Conservation (phyloP, 306 rosid species). For the Ziziphus jujuba region DNA sequence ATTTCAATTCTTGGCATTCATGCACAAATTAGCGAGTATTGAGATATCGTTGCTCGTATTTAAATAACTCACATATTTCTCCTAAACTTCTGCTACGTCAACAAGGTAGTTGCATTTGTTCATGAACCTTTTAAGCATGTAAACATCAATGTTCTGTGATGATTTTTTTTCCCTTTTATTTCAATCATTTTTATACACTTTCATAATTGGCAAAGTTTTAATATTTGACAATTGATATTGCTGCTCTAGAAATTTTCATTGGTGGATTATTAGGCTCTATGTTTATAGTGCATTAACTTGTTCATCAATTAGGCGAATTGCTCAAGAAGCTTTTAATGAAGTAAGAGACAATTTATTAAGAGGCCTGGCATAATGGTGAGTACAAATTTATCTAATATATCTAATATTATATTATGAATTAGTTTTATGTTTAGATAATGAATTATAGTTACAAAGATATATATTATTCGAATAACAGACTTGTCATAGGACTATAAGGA, state of each 20-base stretch:
- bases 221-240: slow-evolving; percentile 80
- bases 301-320: slow-evolving; percentile 95
- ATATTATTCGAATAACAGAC: slow-evolving; percentile 4
- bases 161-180: slow-evolving; percentile 3
- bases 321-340: slow-evolving; percentile 98
- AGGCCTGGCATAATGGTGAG: slow-evolving; percentile 99
- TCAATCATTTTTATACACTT: slow-evolving; percentile 10
- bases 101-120: slow-evolving; percentile 79
- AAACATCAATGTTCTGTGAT: slow-evolving; percentile 15
- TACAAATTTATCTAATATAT: slow-evolving; percentile 29
- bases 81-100: too few species aligned
- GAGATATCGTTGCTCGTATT: too few species aligned
- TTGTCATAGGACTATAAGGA: slow-evolving; percentile 78
- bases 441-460: neutral
- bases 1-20: too few species aligned
- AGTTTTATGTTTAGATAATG: slow-evolving; percentile 13
- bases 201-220: slow-evolving; percentile 21
- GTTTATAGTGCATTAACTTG: slow-evolving; percentile 99
- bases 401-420: neutral
- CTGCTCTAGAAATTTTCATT: slow-evolving; percentile 90
- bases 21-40: too few species aligned
- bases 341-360: slow-evolving; percentile 95
- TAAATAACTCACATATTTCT: too few species aligned
- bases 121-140: slow-evolving; percentile 87
- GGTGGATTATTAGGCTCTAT: slow-evolving; percentile 97